phyloP scores from a whole-genome alignment of 2,329 filamentous ascomycete species.

The Aspergillus sp. region DNA sequence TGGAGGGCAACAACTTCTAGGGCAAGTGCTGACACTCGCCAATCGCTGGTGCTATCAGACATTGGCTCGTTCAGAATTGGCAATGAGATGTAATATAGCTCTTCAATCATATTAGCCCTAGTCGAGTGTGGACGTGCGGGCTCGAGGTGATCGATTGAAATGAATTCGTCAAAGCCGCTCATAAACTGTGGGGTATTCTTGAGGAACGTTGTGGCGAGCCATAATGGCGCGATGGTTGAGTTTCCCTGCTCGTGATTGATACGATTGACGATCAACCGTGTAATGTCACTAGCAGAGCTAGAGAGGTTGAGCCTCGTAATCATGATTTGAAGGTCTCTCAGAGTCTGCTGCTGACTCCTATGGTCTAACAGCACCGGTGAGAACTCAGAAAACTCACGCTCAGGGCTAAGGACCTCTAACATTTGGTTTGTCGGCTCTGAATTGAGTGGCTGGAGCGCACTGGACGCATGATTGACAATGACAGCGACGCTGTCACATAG shows the following conservation, averaged over 20 bases:
- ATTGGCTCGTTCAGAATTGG: conserved; percentile 40
- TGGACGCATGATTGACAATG: conserved; percentile 42
- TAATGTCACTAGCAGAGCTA: conserved; percentile 51
- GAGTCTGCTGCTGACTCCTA: conserved; percentile 65
- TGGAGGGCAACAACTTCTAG: conserved; percentile 78
- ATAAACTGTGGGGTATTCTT: conserved; percentile 56
- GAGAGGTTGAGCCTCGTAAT: conserved; percentile 56
- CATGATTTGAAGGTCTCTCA: conserved; percentile 61
- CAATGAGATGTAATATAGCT: conserved; percentile 45
- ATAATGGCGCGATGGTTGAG: conserved; percentile 69
- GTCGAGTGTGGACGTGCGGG: conserved; percentile 22
- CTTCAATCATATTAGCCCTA: conserved; percentile 42
- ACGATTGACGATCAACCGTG: conserved; percentile 64
- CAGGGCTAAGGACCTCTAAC: conserved; percentile 27
- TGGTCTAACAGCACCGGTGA: conserved; percentile 62
- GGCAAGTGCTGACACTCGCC: conserved; percentile 74
- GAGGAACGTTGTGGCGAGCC: conserved; percentile 74
- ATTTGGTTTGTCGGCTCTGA: conserved; percentile 23
- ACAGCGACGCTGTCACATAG: conserved; percentile 71
- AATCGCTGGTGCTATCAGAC: conserved; percentile 53
- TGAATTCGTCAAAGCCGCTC: conserved; percentile 63
- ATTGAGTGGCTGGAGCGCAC: conserved; percentile 29
- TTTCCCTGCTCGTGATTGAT: conserved; percentile 59
- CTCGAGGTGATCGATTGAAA: conserved; percentile 54
- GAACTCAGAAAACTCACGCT: conserved; percentile 46